A percentile compares a stretch with the other conserved stretches of the same genome.
Evolutionary conservation across 148 eudicot species (phyloP).

Genomic region (Vaccinium myrtillus): DNA sequence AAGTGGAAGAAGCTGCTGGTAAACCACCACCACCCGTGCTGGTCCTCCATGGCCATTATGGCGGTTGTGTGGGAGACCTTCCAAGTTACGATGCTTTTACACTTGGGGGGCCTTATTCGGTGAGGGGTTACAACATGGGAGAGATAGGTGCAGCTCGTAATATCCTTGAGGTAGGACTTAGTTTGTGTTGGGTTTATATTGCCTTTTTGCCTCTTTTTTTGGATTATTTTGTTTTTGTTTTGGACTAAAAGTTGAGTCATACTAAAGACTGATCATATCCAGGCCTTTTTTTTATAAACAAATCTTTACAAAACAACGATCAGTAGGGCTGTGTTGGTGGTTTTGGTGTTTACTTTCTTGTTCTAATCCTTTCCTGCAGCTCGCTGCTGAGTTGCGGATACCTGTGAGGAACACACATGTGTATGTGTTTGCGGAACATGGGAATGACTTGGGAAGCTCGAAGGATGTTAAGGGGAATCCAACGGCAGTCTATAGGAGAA

Average conservation of each 20-base stretch:
- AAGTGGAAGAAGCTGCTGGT: constrained; percentile 93
- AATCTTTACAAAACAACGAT: neutral
- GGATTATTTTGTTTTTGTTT: neutral
- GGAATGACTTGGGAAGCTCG: constrained; percentile 91
- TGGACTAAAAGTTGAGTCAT: neutral
- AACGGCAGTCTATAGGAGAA: constrained; percentile 82
- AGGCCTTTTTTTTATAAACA: neutral
- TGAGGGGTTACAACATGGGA: constrained; percentile 99
- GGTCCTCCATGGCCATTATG: constrained; percentile 94
- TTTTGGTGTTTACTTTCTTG: neutral
- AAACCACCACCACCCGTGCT: constrained; percentile 94
- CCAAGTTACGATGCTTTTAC: constrained; percentile 97
- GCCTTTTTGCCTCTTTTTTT: neutral
- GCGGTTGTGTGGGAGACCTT: constrained; percentile 98
- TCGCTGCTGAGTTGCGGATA: constrained; percentile 90
- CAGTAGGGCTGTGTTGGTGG: neutral
- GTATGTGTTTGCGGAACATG: constrained; percentile 85
- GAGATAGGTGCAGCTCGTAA: constrained; percentile 97
- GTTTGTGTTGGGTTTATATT: neutral
- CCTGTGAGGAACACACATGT: constrained; percentile 80
- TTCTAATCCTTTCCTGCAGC: constrained; percentile 41
- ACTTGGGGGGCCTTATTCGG: constrained; percentile 97
- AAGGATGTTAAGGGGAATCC: constrained; percentile 96
- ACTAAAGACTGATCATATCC: neutral
- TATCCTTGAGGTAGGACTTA: constrained; percentile 74